Evolutionary conservation across 1,284 basidiomycete genomes (phyloP).

Genomic region (Trametes versicolor): DNA sequence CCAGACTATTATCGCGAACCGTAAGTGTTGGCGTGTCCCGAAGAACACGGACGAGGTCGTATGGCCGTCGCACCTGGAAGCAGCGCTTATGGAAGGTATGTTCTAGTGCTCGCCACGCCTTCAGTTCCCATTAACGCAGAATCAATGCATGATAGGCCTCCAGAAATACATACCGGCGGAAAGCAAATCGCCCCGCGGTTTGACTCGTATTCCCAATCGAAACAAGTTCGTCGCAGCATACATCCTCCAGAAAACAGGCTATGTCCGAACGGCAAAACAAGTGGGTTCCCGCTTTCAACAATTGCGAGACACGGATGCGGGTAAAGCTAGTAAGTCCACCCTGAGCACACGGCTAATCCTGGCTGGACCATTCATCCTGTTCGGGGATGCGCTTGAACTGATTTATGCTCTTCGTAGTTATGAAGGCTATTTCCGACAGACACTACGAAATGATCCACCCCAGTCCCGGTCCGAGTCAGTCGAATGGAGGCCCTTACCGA

Average conservation of each 20-base stretch:
- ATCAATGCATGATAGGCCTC: neutral
- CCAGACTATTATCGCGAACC: neutral
- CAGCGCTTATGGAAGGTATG: conserved; percentile 70
- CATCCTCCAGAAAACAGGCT: conserved; percentile 67
- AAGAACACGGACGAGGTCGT: conserved; percentile 58
- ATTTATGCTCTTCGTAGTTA: neutral
- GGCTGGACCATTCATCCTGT: no score
- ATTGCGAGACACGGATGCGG: conserved; percentile 41
- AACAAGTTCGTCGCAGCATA: conserved; percentile 78
- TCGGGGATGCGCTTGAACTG: neutral
- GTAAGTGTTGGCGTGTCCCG: neutral
- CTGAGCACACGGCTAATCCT: neutral
- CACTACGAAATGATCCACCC: neutral
- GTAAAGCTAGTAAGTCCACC: neutral
- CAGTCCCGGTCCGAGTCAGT: neutral
- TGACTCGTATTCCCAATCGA: conserved; percentile 68
- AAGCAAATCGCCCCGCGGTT: conserved; percentile 2
- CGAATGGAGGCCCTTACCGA: no score
- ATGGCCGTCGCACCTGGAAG: conserved; percentile 75
- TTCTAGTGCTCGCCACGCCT: neutral
- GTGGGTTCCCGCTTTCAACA: conserved; percentile 78
- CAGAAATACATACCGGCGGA: neutral
- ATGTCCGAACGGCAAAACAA: conserved; percentile 73
- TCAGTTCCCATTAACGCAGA: neutral
- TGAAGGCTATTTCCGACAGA: neutral